Evolutionary conservation across 139 green algal species (phyloP), one percentile per base, ranked within the genome.

Genomic region (Nannochloris sp.): DNA sequence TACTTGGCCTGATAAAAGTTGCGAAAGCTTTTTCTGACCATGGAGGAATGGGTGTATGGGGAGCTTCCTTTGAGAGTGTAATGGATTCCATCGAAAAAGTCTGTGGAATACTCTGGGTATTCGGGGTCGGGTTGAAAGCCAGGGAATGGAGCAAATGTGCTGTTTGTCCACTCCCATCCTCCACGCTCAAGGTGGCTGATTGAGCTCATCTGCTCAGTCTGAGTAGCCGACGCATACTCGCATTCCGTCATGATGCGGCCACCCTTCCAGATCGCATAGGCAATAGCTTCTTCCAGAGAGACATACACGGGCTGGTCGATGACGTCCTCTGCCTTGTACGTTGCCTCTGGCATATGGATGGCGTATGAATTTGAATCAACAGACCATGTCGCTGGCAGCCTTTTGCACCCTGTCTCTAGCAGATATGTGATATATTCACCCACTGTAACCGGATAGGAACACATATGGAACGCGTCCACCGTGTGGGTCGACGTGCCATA

Each of bases 111-210:
- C 40, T 87, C 70, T 30, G 67, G 66, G 68, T 87, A 87, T 12
- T 66, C 65, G 6, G 63, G 46, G 51, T 80, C 78, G 14, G 74
- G 20, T 3, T 59, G 13, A 26, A 83, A 87, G 6, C 81, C 81
- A 67, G 49, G n/a, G 28, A n/a, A 57, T n/a, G 70, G 67, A 17
- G 37, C 28, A 49, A 87, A 84, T 0, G 33, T 36, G 5, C 69
- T 82, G 57, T 17, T 28, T 2, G 81, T 87, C 81, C 81, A 88
- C 33, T 87, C 81, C 78, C 77, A 88, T 25, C 81, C 81, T 17
- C 16, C 51, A 4, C 33, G 11, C 8, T 66, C 26, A 13, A 53
- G 14, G 11, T 10, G 26, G n/a, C 33, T 40, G 33, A 40, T 40
- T 40, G 20, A 23, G 20, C 33, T 8, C 33, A 40, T 40, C 49